These are phyloP conservation scores for Lipomyces orientalis DNA, from an alignment of 805 yeast species.

Conservation along the genomic window DNA sequence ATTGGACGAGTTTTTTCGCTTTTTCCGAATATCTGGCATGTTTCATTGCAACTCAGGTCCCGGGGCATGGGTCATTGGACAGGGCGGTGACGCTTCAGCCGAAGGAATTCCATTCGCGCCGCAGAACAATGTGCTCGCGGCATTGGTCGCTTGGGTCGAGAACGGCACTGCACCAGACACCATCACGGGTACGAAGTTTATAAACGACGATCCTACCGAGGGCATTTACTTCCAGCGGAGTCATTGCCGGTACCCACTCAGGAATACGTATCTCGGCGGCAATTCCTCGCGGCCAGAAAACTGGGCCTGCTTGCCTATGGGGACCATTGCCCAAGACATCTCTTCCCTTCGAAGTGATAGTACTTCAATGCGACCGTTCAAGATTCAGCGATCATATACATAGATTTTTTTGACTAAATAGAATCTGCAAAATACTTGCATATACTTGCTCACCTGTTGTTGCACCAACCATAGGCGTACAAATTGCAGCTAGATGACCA, in stretches of 20 bases:
- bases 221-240: constrained; percentile 9
- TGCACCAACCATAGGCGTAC: too few relatives aligned
- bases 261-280: constrained; percentile 14
- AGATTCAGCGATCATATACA: too few relatives aligned
- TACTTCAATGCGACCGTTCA: too few relatives aligned
- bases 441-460: too few relatives aligned
- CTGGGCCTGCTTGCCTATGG: too few relatives aligned
- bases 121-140: constrained; percentile 13
- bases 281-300: too few relatives aligned
- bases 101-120: constrained; percentile 14
- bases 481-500: too few relatives aligned
- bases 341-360: too few relatives aligned
- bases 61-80: constrained; percentile 20
- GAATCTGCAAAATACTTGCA: too few relatives aligned
- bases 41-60: constrained; percentile 20
- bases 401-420: too few relatives aligned
- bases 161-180: constrained; percentile 15
- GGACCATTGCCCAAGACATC: too few relatives aligned
- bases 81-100: constrained; percentile 9
- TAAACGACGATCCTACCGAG: constrained; percentile 16
- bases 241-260: constrained; percentile 13
- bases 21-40: constrained; percentile 18
- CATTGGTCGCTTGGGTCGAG: constrained; percentile 22
- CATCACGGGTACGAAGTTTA: constrained; percentile 14
- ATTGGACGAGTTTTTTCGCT: constrained; percentile 12